A percentile compares a stretch with the other conserved stretches of the same genome.
Conservation (phyloP, 306 rosid genomes). For the Crataegus laevigata region DNA sequence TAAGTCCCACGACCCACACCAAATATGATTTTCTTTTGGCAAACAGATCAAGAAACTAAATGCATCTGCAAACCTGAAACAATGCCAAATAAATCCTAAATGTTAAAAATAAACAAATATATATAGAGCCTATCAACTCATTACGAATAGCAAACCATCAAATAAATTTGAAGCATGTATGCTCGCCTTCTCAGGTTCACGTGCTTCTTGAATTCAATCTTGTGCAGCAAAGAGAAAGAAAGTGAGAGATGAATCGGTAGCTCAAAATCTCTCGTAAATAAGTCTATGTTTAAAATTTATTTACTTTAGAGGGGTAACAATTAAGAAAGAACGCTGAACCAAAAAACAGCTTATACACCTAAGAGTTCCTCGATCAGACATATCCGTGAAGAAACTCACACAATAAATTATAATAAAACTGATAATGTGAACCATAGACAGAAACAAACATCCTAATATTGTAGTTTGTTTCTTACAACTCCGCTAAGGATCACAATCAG, state of each 20-base stretch:
- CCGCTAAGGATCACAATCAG: not conserved
- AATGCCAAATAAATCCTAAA: not conserved
- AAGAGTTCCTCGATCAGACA: not conserved
- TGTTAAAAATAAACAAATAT: not conserved
- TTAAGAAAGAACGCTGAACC: not conserved
- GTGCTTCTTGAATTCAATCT: not conserved
- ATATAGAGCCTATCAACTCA: not conserved
- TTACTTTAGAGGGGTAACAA: not conserved
- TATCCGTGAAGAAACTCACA: not conserved
- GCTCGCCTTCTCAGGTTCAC: not conserved
- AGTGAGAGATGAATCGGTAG: not conserved
- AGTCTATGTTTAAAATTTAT: not conserved
- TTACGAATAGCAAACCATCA: not conserved
- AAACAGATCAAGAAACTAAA: conserved; percentile 56
- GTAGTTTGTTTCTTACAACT: not conserved
- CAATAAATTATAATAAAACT: not conserved
- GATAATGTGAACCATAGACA: not conserved
- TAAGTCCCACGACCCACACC: conserved; percentile 87
- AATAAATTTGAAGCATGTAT: not conserved
- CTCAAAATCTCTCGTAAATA: not conserved
- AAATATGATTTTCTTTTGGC: conserved; percentile 66
- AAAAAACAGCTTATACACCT: not conserved
- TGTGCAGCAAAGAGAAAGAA: not conserved
- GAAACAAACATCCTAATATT: not conserved
- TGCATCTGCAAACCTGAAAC: conserved; percentile 79